These are phyloP conservation scores for Candida argentea DNA, from an alignment of 805 yeast genomes.

Conservation along the genomic window DNA sequence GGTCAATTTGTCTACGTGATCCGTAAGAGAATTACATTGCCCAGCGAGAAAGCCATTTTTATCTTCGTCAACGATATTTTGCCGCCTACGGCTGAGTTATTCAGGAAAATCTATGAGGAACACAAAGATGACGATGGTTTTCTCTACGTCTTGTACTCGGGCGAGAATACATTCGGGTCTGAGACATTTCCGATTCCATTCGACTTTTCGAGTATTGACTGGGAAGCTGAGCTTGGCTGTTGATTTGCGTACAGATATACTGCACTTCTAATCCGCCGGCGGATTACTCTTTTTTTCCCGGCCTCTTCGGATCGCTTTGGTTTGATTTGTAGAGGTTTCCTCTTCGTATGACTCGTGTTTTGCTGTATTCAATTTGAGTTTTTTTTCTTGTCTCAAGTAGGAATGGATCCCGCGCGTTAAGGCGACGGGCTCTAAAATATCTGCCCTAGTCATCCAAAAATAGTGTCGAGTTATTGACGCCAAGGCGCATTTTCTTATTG, in stretches of 20 bases:
- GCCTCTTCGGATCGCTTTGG: background rate
- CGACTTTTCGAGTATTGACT: slow-evolving; percentile 4
- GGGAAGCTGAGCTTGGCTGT: background rate
- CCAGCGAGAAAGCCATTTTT: slow-evolving; percentile 96
- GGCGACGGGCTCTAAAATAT: too few relatives aligned
- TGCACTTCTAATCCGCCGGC: too few relatives aligned
- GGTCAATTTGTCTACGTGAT: slow-evolving; percentile 98
- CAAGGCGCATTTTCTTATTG: too few relatives aligned
- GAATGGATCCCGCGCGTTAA: too few relatives aligned
- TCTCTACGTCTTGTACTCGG: slow-evolving; percentile 89
- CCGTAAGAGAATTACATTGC: slow-evolving; percentile 89
- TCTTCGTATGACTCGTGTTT: too few relatives aligned
- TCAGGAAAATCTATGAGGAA: slow-evolving; percentile 91
- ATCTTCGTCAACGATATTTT: slow-evolving; percentile 93
- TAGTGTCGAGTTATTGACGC: too few relatives aligned
- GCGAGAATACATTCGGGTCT: slow-evolving; percentile 95
- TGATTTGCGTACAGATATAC: background rate
- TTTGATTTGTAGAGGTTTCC: background rate
- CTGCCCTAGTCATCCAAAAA: too few relatives aligned
- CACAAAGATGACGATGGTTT: slow-evolving; percentile 98
- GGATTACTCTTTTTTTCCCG: too few relatives aligned
- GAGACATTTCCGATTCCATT: slow-evolving; percentile 3
- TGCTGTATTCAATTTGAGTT: too few relatives aligned
- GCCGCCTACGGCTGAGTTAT: slow-evolving; percentile 96
- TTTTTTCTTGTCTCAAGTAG: too few relatives aligned